A percentile compares a stretch with the other conserved stretches of the same genome.
phyloP scores from a whole-genome alignment of 2,329 filamentous ascomycete species.

The Orbilia blumenaviensis region DNA sequence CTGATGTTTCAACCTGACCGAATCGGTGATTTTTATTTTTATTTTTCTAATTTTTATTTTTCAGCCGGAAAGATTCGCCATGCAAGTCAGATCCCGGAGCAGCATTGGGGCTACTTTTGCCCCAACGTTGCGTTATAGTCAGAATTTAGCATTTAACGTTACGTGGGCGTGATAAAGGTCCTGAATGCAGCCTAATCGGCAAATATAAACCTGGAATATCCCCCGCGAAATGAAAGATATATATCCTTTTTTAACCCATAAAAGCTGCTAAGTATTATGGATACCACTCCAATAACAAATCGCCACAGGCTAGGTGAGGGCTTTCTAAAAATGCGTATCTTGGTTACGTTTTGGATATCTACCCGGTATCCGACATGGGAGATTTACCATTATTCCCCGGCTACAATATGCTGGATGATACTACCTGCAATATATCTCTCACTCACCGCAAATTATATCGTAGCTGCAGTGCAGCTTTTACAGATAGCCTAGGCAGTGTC shows the following conservation, averaged over 20 bases:
- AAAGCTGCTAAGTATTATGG: neutral
- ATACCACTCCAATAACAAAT: neutral
- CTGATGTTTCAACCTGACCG: neutral
- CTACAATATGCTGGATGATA: conserved; percentile 36
- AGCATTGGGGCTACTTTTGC: conserved; percentile 7
- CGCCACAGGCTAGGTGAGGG: conserved; percentile 20
- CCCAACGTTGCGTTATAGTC: conserved; percentile 1
- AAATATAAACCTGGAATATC: conserved; percentile 19
- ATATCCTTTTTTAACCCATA: conserved; percentile 21
- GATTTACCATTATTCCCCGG: conserved; percentile 37
- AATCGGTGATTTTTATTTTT: conserved; percentile 51
- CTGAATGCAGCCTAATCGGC: conserved; percentile 45
- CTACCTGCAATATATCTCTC: conserved; percentile 38
- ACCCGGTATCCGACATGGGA: conserved; percentile 21
- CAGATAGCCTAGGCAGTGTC: conserved; percentile 17
- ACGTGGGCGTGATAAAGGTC: neutral
- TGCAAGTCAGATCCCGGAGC: conserved; percentile 22
- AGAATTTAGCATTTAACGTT: neutral
- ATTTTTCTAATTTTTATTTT: conserved; percentile 4
- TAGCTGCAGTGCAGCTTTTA: conserved; percentile 8
- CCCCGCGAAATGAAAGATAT: neutral
- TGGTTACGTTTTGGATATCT: conserved; percentile 23
- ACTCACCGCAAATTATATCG: conserved; percentile 27
- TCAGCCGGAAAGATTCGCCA: conserved; percentile 10
- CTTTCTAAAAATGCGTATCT: conserved; percentile 35